Percentiles rank a stretch among this genome's conserved stretches.
Conservation (phyloP, 805 yeast species). For the Zygotorulaspora sp. region DNA sequence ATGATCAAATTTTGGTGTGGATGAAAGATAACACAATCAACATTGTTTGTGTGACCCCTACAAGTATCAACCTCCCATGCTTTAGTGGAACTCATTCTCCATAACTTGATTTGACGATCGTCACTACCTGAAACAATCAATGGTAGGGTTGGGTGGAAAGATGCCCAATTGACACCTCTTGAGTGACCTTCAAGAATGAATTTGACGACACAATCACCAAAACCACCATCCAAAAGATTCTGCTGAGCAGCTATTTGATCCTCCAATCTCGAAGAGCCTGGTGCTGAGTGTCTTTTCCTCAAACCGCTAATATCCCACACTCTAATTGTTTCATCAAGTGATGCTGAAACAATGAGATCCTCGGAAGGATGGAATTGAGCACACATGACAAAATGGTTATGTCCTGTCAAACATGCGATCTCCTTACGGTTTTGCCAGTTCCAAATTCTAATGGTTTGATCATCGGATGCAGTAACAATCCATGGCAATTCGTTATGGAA, state of each 20-base stretch:
- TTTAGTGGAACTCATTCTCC: constrained; percentile 96
- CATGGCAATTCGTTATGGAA: constrained; percentile 97
- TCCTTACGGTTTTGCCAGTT: constrained; percentile 99
- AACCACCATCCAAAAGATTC: constrained; percentile 82
- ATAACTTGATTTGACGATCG: constrained; percentile 88
- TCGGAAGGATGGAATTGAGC: constrained; percentile 97
- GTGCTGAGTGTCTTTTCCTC: constrained; percentile 92
- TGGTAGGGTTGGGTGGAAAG: constrained; percentile 96
- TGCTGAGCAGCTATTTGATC: constrained; percentile 48
- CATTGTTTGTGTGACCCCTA: constrained; percentile 95
- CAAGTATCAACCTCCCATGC: constrained; percentile 99
- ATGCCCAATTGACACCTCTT: constrained; percentile 97
- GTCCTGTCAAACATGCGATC: constrained; percentile 95
- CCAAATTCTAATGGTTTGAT: constrained; percentile 98
- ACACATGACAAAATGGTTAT: constrained; percentile 96
- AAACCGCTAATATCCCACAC: constrained; percentile 98
- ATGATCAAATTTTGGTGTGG: constrained; percentile 88
- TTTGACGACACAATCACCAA: constrained; percentile 94
- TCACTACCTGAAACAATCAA: constrained; percentile 94
- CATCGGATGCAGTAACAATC: constrained; percentile 94
- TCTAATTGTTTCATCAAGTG: constrained; percentile 96
- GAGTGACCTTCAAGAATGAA: constrained; percentile 97
- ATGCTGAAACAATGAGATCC: constrained; percentile 90
- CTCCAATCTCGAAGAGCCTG: constrained; percentile 45
- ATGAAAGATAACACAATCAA: constrained; percentile 83